Percentiles rank a stretch among this genome's conserved stretches.
Evolutionary conservation across 78 protist genomes (phyloP).

Genomic region (Pigoraptor vietnamica): DNA sequence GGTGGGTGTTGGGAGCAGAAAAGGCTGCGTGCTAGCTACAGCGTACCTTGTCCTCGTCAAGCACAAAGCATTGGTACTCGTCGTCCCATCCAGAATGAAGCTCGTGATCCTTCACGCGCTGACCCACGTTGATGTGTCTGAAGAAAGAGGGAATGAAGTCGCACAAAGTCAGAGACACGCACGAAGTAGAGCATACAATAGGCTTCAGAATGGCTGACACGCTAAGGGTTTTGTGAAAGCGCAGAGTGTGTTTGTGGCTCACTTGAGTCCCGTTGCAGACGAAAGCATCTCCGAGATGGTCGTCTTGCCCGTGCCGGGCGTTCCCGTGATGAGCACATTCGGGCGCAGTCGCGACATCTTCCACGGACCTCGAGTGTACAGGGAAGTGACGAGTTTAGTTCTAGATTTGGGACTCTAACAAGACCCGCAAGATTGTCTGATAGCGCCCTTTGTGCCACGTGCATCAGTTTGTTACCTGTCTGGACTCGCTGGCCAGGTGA

Average conservation of each 20-base stretch:
- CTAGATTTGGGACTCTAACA: too few relatives aligned
- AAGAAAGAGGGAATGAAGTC: not conserved
- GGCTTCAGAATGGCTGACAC: not conserved
- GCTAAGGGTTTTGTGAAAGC: too few relatives aligned
- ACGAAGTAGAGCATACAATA: not conserved
- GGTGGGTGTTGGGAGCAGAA: not conserved
- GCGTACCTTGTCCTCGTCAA: conserved; percentile 79
- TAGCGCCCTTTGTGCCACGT: too few relatives aligned
- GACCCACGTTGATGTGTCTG: conserved; percentile 55
- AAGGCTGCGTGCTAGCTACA: not conserved
- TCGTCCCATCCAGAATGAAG: conserved; percentile 75
- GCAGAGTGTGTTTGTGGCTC: conserved; percentile 1
- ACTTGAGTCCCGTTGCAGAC: not conserved
- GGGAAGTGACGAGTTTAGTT: too few relatives aligned
- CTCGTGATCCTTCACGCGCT: conserved; percentile 56
- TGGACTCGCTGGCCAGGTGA: too few relatives aligned
- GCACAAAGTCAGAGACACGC: not conserved
- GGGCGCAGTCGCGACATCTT: not conserved
- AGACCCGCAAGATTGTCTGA: too few relatives aligned
- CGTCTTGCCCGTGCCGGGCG: conserved; percentile 68
- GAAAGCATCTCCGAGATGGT: conserved; percentile 27
- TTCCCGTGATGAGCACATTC: conserved; percentile 20
- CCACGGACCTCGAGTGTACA: too few relatives aligned
- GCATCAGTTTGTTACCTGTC: too few relatives aligned
- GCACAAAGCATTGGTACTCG: conserved; percentile 53